Evolutionary conservation across 176 grass and related monocot genomes (phyloP).

Genomic region (Bromus sterilis): DNA sequence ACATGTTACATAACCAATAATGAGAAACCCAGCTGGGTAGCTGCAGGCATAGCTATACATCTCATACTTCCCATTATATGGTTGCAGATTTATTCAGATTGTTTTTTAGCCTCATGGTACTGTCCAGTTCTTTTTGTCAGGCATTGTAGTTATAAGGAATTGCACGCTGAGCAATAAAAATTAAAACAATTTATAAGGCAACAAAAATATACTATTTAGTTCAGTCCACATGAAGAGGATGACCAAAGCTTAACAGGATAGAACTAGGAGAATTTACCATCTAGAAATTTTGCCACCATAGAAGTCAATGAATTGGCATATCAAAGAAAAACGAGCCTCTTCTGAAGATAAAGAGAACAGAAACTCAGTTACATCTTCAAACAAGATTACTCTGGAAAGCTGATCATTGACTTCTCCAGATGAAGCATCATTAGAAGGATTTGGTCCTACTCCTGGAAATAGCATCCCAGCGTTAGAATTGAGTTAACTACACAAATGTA

Average conservation of each 20-base stretch:
- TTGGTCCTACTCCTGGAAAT: slow-evolving; percentile 23
- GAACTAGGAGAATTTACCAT: slow-evolving; percentile 47
- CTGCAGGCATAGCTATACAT: background rate
- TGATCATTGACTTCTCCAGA: slow-evolving; percentile 59
- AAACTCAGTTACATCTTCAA: slow-evolving; percentile 85
- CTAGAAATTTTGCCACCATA: slow-evolving; percentile 82
- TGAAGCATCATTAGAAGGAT: slow-evolving; percentile 33
- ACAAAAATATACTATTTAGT: background rate
- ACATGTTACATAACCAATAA: background rate
- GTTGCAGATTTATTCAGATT: background rate
- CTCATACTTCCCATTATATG: background rate
- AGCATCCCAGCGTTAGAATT: slow-evolving; percentile 5
- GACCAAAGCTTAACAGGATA: slow-evolving; percentile 3
- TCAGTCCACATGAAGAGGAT: background rate
- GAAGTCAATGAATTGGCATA: slow-evolving; percentile 97
- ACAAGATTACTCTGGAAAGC: slow-evolving; percentile 90
- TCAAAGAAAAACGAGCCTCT: slow-evolving; percentile 72
- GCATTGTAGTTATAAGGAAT: background rate
- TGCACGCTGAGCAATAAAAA: background rate
- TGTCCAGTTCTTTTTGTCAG: background rate
- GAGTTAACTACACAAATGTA: slow-evolving; percentile 15
- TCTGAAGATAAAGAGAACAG: slow-evolving; percentile 88
- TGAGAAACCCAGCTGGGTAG: background rate
- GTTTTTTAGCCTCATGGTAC: background rate
- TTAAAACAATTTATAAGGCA: background rate